Base-by-base conservation (phyloP, 306 rosid genomes). In the Lathyrus aphaca region DNA sequence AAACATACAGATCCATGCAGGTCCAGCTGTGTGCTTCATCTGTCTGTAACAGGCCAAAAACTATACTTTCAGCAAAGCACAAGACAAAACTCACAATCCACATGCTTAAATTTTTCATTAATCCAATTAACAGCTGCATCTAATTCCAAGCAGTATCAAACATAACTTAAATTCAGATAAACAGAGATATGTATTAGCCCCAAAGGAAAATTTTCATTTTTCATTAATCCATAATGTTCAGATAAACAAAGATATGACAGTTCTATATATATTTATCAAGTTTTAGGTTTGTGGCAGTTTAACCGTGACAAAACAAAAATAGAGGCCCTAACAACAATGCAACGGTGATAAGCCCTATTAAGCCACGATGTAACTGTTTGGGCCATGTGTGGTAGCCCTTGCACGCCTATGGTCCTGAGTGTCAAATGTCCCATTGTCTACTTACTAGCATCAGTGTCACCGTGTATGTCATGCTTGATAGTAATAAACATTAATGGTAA, bases 1-100 rank as follows among this genome's bases (percentile, higher is more conserved):
- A 94, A 37, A 94, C 97, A 81, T 94, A 94, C 4, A 94, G 85
- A 77, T 94, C 98, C 98, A 94, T 94, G 80, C 98, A 94, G 60
- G 95, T 80, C 98, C 98, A 94, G 80, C 97, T 94, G 83, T 90
- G 96, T n/a, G 98, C 98, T 46, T 79, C 90, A 25, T 79, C 83
- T 72, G 98, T 94, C 98, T 94, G 83, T 38, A 55, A 9, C 66
- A 42, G 44, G 8, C 58, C 46, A 54, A 64, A 55, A 51, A 43
- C 39, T 8, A 58, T 49, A 35, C 66, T 44, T 17, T 60, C 50
- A 71, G 35, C 50, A 69, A 25, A 45, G 27, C 10, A 45, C 73
- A 56, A 69, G 1, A 61, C 12, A n/a, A 64, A 68, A 77, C 1
- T 64, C 21, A 57, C 10, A 48, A 61, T 5, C 67, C 43, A 46